Percentiles rank a stretch among this genome's conserved stretches.
Conservation (phyloP, 192 early-diverging fungal species). For the Entomortierella parvispora region DNA sequence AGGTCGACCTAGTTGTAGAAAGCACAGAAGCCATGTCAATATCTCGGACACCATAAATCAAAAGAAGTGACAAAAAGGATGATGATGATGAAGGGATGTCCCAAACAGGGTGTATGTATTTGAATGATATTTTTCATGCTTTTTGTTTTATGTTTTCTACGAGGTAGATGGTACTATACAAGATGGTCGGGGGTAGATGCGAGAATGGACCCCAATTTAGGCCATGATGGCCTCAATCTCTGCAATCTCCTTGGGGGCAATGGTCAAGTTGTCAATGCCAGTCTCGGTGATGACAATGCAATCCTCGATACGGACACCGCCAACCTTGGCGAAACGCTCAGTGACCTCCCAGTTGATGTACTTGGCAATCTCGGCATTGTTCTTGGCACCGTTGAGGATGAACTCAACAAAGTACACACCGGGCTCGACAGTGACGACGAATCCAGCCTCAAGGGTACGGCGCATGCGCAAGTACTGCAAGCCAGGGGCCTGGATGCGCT, state of each 20-base stretch:
- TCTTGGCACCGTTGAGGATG: slow-evolving; percentile 70
- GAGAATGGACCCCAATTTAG: slow-evolving; percentile 5
- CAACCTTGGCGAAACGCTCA: slow-evolving; percentile 74
- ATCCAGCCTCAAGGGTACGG: slow-evolving; percentile 75
- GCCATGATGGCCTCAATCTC: slow-evolving; percentile 79
- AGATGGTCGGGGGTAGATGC: too few relatives aligned
- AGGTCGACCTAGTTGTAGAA: slow-evolving; percentile 8
- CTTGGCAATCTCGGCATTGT: slow-evolving; percentile 63
- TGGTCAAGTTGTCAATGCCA: slow-evolving; percentile 88
- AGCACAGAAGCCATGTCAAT: background rate
- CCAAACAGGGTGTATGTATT: too few relatives aligned
- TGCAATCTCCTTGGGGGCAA: slow-evolving; percentile 80
- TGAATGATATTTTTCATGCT: too few relatives aligned
- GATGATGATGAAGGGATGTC: too few relatives aligned
- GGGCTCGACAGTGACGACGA: slow-evolving; percentile 95
- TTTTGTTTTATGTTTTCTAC: too few relatives aligned
- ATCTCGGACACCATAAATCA: too few relatives aligned
- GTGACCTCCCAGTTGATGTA: slow-evolving; percentile 79
- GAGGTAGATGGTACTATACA: too few relatives aligned
- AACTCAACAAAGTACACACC: slow-evolving; percentile 92
- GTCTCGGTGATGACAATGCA: slow-evolving; percentile 84
- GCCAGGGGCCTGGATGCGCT: slow-evolving; percentile 76
- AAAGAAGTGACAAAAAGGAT: too few relatives aligned
- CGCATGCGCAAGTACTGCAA: slow-evolving; percentile 75
- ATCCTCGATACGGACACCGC: slow-evolving; percentile 95